Evolutionary conservation across 2,329 filamentous ascomycete species (phyloP).

Genomic region (Aurifilum marmelostoma): DNA sequence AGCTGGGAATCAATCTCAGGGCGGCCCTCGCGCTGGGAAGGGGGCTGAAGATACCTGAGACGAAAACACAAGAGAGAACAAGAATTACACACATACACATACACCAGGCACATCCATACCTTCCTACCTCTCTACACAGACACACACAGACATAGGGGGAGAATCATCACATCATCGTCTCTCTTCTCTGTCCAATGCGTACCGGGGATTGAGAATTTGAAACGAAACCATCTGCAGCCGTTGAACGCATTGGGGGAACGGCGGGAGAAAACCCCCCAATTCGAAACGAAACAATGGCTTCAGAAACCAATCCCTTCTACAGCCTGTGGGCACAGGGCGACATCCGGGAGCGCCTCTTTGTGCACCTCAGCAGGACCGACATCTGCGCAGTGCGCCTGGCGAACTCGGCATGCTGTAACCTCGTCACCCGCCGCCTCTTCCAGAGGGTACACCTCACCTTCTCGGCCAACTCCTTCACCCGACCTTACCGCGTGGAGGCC

Average conservation of each 20-base stretch:
- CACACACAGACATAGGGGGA: not conserved
- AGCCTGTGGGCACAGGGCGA: constrained; percentile 57
- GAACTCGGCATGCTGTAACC: constrained; percentile 70
- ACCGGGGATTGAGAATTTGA: not conserved
- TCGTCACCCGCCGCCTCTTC: constrained; percentile 72
- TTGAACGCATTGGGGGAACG: constrained; percentile 7
- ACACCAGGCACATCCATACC: not conserved
- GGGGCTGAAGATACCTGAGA: constrained; percentile 21
- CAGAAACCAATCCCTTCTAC: constrained; percentile 55
- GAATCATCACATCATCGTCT: not conserved
- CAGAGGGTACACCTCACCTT: constrained; percentile 71
- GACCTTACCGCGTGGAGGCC: constrained; percentile 71
- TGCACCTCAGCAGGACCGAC: constrained; percentile 53
- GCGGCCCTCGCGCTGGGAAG: constrained; percentile 23
- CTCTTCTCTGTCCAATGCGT: not conserved
- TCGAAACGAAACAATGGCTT: constrained; percentile 49
- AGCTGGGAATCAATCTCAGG: constrained; percentile 19
- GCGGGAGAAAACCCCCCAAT: constrained; percentile 32
- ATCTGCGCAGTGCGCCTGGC: constrained; percentile 66
- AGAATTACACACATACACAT: not conserved
- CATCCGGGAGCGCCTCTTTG: constrained; percentile 55
- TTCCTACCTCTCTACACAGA: not conserved
- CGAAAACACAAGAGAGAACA: not conserved
- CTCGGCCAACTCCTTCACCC: constrained; percentile 74
- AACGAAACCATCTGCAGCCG: constrained; percentile 3